These are phyloP conservation scores for Lasiodiplodia sp. DNA, from an alignment of 2,329 filamentous ascomycete genomes.

Conservation along the genomic window DNA sequence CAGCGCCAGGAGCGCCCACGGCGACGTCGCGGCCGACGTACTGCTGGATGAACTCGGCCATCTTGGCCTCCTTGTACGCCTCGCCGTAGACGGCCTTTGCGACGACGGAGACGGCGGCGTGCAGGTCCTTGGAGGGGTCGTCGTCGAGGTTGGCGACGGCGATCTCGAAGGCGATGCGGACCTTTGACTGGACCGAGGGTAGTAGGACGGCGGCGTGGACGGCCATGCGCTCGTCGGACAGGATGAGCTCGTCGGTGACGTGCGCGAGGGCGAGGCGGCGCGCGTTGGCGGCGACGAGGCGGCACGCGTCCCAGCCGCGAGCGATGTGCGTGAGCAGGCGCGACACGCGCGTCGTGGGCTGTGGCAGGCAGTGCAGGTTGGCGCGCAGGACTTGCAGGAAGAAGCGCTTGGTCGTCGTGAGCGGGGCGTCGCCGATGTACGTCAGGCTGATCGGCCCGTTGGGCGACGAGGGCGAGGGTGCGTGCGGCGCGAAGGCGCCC, in stretches of 20 bases:
- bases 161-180: slow-evolving; percentile 68
- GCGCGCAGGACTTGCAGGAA: slow-evolving; percentile 77
- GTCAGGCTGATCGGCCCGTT: slow-evolving; percentile 71
- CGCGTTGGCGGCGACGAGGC: slow-evolving; percentile 66
- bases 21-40: slow-evolving; percentile 53
- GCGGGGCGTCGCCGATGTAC: slow-evolving; percentile 70
- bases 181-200: slow-evolving; percentile 70
- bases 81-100: slow-evolving; percentile 79
- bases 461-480: slow-evolving; percentile 37
- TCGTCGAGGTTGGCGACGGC: slow-evolving; percentile 63
- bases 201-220: slow-evolving; percentile 71
- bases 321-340: slow-evolving; percentile 67
- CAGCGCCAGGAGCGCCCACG: slow-evolving; percentile 30
- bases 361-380: slow-evolving; percentile 67
- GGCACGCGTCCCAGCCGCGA: slow-evolving; percentile 71
- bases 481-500: slow-evolving; percentile 60
- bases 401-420: slow-evolving; percentile 74
- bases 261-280: slow-evolving; percentile 68
- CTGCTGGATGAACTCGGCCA: slow-evolving; percentile 72
- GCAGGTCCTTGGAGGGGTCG: slow-evolving; percentile 49
- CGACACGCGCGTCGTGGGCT: slow-evolving; percentile 63
- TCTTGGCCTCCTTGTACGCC: slow-evolving; percentile 76
- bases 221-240: slow-evolving; percentile 69
- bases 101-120: slow-evolving; percentile 37
- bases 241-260: slow-evolving; percentile 68